phyloP scores from a whole-genome alignment of 495 filamentous ascomycete genomes.

The Neurospora tetraspora region DNA sequence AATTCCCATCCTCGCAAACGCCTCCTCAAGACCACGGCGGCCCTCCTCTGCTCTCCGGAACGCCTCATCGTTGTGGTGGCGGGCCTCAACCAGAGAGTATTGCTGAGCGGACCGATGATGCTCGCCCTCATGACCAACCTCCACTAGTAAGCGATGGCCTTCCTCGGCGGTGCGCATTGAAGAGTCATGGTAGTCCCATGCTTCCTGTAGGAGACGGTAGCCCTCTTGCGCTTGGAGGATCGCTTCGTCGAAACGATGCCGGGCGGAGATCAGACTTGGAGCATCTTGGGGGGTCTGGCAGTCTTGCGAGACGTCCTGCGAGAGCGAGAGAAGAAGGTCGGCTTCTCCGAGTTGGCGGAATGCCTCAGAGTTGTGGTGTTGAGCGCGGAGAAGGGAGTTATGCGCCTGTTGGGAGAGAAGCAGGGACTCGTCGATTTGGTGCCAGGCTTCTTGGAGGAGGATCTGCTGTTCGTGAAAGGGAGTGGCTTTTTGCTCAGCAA shows the following conservation, averaged over 20 bases:
- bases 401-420: neutral
- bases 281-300: neutral
- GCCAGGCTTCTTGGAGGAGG: neutral
- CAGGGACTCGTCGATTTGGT: neutral
- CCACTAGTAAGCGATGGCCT: neutral
- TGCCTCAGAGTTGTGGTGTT: neutral
- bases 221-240: neutral
- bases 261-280: neutral
- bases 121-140: neutral
- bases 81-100: neutral
- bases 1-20: neutral
- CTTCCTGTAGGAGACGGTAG: neutral
- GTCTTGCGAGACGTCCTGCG: neutral
- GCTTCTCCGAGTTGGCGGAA: neutral
- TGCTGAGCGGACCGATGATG: accelerated
- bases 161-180: neutral
- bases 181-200: neutral
- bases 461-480: neutral
- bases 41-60: neutral
- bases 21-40: neutral
- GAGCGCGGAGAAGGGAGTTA: neutral
- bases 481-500: neutral
- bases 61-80: neutral
- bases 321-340: neutral
- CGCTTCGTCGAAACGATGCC: neutral